These are phyloP conservation scores for Nannochloropsis gaditana DNA, from an alignment of 108 stramenopile species.

Conservation along the genomic window DNA sequence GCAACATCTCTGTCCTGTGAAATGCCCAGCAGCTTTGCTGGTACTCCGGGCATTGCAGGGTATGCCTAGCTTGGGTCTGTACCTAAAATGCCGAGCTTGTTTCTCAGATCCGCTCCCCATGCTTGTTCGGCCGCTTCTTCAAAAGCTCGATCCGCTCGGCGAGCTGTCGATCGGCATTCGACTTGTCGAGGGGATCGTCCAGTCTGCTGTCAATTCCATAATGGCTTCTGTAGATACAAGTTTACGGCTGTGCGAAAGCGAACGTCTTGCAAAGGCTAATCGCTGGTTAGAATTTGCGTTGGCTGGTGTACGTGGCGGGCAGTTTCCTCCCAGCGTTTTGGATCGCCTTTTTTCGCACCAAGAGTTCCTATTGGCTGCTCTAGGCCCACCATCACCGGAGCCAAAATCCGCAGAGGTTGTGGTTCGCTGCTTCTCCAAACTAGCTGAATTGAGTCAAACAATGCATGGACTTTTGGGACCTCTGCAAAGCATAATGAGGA, in stretches of 20 bases:
- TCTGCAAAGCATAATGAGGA: not conserved
- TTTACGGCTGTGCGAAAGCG: not conserved
- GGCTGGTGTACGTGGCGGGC: not conserved
- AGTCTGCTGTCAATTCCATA: constrained; percentile 1
- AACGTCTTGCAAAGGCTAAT: not conserved
- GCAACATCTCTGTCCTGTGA: not conserved
- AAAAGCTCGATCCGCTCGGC: not conserved
- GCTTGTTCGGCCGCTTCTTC: not conserved
- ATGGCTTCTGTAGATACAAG: not conserved
- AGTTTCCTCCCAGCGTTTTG: constrained; percentile 1
- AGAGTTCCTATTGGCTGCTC: not conserved
- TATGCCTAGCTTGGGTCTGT: constrained; percentile 14
- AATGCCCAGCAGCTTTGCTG: not conserved
- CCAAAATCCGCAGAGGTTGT: not conserved
- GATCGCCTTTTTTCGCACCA: not conserved
- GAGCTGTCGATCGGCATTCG: constrained; percentile 17
- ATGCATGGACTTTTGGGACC: not conserved
- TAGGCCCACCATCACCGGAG: not conserved
- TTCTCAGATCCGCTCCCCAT: not conserved
- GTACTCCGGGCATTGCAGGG: not conserved
- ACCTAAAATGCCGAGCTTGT: not conserved
- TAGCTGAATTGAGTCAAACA: constrained; percentile 7
- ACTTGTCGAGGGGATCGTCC: not conserved
- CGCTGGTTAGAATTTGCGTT: not conserved
- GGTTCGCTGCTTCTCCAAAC: not conserved